Base-by-base conservation (phyloP, 2,329 filamentous ascomycete species). In the Magnaporthiopsis rhizophila region DNA sequence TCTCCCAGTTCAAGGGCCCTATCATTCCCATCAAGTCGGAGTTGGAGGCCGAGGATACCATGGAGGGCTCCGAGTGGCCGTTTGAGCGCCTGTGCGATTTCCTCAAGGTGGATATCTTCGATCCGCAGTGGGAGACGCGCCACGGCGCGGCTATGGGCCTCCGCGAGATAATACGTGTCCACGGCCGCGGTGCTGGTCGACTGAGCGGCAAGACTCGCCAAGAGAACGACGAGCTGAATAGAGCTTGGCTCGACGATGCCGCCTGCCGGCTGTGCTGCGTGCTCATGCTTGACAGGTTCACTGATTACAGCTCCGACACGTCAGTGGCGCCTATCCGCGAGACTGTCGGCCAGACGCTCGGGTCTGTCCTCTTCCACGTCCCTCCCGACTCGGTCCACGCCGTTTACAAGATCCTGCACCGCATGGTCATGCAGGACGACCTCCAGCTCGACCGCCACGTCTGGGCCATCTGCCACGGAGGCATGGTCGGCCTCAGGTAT, bases 401-500 rank as follows among this genome's bases (percentile, higher is more conserved):
- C 64, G 90, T 96, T 56, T 98, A 98, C 74, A 84, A 82, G 59
- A 89, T 96, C 58, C 82, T 99, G 5, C 89, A 95, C 71, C 86
- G 90, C 53, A 90, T 99, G 79, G 92, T 98, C 53, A 95, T 97
- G 86, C 92, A 97, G 73, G 86, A 89, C 58, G 91, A 96, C 69
- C 79, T 95, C 28, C 85, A 87, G 53, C 79, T 93, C 30, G 86
- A 89, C 30, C 85, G 84, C 38, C 87, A 90, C 18, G 83, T 92
- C 36, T 99, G 95, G 95, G 92, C 96, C 66, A 90, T 97, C 53
- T 97, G 93, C 71, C 96, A 99, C 74, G 95, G 95, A 69, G 95
- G 95, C 67, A 99, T 99, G 95, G 93, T 98, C 60, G 95, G 95
- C 9, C 79, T 99, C 71, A 86, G 94, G 70, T 99, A 99, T 72